phyloP scores from a whole-genome alignment of 306 rosid species.

The Comarum palustre region DNA sequence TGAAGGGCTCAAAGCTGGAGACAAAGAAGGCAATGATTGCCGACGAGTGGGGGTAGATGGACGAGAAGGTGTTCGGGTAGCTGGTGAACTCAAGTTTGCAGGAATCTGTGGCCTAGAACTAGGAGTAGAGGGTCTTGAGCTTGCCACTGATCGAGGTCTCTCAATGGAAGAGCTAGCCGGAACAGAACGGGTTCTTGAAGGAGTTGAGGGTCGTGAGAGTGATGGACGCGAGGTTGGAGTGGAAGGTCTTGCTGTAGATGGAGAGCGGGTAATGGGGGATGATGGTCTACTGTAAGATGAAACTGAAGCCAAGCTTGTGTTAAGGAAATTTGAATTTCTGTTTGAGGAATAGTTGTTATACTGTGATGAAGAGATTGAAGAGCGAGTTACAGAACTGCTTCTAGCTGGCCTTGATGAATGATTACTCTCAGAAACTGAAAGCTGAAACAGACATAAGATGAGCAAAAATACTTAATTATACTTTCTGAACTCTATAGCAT shows the following conservation, averaged over 20 bases:
- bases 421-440: conserved; percentile 74
- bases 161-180: conserved; percentile 54
- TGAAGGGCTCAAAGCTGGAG: conserved; percentile 50
- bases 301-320: conserved; percentile 96
- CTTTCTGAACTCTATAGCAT: background rate
- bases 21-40: conserved; percentile 52
- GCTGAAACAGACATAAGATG: conserved; percentile 52
- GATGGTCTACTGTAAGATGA: conserved; percentile 86
- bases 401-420: conserved; percentile 73
- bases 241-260: conserved; percentile 67
- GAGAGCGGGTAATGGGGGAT: conserved; percentile 66
- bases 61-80: conserved; percentile 62
- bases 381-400: conserved; percentile 92
- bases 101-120: conserved; percentile 90
- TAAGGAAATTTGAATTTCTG: conserved; percentile 71
- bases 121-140: conserved; percentile 91
- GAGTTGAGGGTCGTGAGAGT: conserved; percentile 73
- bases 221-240: conserved; percentile 72
- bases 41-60: conserved; percentile 88
- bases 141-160: conserved; percentile 54
- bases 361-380: conserved; percentile 64
- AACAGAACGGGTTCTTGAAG: conserved; percentile 66
- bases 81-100: conserved; percentile 71
- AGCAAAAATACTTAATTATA: conserved; percentile 6
- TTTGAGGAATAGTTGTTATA: conserved; percentile 65